Conservation (phyloP, 768 basidiomycete species). For the Tulasnella sp. region DNA sequence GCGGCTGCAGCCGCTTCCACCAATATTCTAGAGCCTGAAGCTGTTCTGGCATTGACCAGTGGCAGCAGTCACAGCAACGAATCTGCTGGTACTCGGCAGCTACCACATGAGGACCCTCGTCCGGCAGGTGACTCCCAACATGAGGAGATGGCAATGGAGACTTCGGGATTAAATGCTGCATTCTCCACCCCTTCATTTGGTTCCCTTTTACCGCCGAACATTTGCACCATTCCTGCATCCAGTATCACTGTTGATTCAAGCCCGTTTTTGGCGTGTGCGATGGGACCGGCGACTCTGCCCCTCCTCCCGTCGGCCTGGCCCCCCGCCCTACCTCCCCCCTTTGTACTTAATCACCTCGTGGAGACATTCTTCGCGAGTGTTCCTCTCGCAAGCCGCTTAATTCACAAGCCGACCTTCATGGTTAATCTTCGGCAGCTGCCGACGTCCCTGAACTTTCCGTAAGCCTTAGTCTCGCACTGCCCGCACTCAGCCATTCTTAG, state of each 20-base stretch:
- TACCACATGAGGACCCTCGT: background rate
- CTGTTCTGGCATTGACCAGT: background rate
- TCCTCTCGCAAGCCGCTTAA: background rate
- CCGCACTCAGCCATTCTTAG: background rate
- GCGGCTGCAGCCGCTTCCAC: background rate
- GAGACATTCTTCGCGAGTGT: background rate
- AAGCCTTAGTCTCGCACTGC: background rate
- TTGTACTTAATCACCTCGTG: background rate
- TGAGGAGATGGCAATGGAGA: background rate
- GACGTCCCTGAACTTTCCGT: background rate
- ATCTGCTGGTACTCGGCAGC: background rate
- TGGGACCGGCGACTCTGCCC: background rate
- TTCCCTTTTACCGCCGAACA: background rate
- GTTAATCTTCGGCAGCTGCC: background rate
- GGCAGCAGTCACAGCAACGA: background rate
- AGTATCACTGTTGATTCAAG: background rate
- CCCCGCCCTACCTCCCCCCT: background rate
- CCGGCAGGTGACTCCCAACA: background rate
- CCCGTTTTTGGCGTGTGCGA: background rate
- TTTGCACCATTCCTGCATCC: background rate
- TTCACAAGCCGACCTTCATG: slow-evolving; percentile 7
- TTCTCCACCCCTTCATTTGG: background rate
- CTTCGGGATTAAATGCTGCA: background rate
- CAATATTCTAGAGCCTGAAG: background rate
- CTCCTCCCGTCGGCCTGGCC: background rate